Evolutionary conservation across 805 yeast genomes (phyloP).

Genomic region (Ogataea dorogensis): DNA sequence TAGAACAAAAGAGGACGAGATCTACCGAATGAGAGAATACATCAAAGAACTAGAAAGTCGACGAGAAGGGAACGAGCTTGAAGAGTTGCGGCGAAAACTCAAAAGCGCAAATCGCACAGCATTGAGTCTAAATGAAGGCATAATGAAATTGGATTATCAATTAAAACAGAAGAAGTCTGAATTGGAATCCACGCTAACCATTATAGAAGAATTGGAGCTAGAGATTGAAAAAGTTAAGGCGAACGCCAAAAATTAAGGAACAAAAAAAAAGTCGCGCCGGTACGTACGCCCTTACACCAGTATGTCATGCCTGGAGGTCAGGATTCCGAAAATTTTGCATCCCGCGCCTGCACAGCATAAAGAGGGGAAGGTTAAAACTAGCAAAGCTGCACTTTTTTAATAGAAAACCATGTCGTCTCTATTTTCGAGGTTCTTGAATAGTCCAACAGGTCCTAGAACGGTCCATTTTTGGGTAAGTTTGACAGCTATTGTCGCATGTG

Average conservation of each 20-base stretch:
- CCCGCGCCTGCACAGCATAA: conserved; percentile 1
- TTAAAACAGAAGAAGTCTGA: conserved; percentile 11
- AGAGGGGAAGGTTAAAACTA: conserved; percentile 3
- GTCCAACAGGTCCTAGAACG: conserved; percentile 96
- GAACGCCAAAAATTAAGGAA: no score
- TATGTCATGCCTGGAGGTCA: conserved; percentile 9
- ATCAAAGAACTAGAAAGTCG: conserved; percentile 17
- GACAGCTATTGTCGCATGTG: conserved; percentile 1
- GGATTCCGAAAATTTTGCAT: conserved; percentile 9
- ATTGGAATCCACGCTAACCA: conserved; percentile 11
- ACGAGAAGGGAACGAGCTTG: conserved; percentile 10
- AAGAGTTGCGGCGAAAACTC: conserved; percentile 6
- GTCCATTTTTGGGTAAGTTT: conserved; percentile 89
- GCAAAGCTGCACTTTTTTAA: conserved; percentile 1
- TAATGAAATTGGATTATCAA: conserved; percentile 10
- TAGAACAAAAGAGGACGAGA: conserved; percentile 19
- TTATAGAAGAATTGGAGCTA: conserved; percentile 12
- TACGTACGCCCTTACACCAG: conserved; percentile 11
- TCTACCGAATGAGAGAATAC: conserved; percentile 19
- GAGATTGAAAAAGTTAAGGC: conserved; percentile 10
- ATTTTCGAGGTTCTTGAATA: conserved; percentile 69
- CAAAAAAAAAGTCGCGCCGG: no score
- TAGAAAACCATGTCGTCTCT: conserved; percentile 42
- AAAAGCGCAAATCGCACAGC: conserved; percentile 11
- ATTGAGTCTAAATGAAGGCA: conserved; percentile 14